Evolutionary conservation across 139 green algal species (phyloP).

Genomic region (Micromonas commoda): DNA sequence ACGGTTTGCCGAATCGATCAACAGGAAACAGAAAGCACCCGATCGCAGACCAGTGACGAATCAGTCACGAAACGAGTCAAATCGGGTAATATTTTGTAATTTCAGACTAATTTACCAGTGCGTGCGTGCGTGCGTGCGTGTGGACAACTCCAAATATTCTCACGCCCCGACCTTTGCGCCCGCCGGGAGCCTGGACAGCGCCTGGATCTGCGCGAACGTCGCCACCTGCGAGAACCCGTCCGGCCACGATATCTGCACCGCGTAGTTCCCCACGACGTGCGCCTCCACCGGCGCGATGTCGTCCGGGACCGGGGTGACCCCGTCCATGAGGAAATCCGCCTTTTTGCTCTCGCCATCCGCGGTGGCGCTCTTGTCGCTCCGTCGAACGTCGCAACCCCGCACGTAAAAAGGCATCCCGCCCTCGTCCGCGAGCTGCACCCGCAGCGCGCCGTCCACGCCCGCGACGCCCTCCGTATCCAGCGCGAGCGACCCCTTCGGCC

Average conservation of each 20-base stretch:
- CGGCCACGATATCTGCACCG: slow-evolving; percentile 65
- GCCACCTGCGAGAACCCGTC: slow-evolving; percentile 49
- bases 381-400: background rate
- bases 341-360: background rate
- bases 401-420: slow-evolving; percentile 5
- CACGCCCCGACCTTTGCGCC: too few relatives aligned
- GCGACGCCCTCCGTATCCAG: background rate
- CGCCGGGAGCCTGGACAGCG: background rate
- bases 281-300: slow-evolving; percentile 62
- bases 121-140: too few relatives aligned
- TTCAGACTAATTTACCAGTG: too few relatives aligned
- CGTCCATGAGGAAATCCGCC: background rate
- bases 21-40: too few relatives aligned
- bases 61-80: too few relatives aligned
- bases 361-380: background rate
- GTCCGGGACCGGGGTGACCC: slow-evolving; percentile 46
- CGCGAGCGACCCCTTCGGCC: background rate
- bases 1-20: too few relatives aligned
- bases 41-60: too few relatives aligned
- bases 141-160: too few relatives aligned
- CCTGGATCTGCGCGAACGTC: background rate
- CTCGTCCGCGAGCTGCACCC: slow-evolving; percentile 4
- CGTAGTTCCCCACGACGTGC: slow-evolving; percentile 90
- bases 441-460: background rate
- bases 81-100: too few relatives aligned